A percentile compares a stretch with the other conserved stretches of the same genome.
Evolutionary conservation across 805 yeast species (phyloP).

Genomic region (Ogataea haglerorum): DNA sequence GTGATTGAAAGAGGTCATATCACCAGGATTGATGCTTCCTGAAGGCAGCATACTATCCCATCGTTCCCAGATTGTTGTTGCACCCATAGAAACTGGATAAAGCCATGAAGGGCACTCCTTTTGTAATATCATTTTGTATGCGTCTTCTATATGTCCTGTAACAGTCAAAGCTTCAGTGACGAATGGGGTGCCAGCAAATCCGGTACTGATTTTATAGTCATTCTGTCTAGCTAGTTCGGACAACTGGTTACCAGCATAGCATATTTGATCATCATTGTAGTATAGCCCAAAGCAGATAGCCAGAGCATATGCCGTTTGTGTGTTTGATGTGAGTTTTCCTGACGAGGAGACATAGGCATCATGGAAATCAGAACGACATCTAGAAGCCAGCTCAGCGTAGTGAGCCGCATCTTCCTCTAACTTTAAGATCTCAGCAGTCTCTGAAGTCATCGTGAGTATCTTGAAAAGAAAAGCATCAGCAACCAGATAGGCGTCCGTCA

Average conservation of each 20-base stretch:
- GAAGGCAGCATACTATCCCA: conserved; percentile 30
- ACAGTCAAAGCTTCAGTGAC: conserved; percentile 22
- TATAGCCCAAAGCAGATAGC: conserved; percentile 20
- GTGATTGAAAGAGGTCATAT: conserved; percentile 31
- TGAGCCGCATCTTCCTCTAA: conserved; percentile 9
- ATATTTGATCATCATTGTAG: conserved; percentile 11
- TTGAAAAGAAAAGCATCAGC: conserved; percentile 25
- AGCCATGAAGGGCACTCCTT: conserved; percentile 27
- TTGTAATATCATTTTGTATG: conserved; percentile 23
- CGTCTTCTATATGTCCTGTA: conserved; percentile 21
- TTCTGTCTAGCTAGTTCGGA: conserved; percentile 8
- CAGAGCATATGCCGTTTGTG: conserved; percentile 27
- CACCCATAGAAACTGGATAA: conserved; percentile 29
- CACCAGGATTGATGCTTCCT: conserved; percentile 27
- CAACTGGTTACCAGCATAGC: conserved; percentile 20
- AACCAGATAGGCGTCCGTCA: conserved; percentile 24
- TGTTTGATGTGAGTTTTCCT: conserved; percentile 21
- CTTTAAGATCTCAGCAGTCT: conserved; percentile 13
- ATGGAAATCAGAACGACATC: conserved; percentile 16
- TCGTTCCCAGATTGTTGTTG: conserved; percentile 30
- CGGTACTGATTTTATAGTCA: conserved; percentile 22
- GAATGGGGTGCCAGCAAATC: conserved; percentile 30
- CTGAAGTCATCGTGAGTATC: conserved; percentile 12
- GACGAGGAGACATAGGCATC: conserved; percentile 18
- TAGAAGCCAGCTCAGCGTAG: conserved; percentile 8